These are phyloP conservation scores for Lathyrus aphaca DNA, from an alignment of 306 rosid genomes.

Conservation along the genomic window DNA sequence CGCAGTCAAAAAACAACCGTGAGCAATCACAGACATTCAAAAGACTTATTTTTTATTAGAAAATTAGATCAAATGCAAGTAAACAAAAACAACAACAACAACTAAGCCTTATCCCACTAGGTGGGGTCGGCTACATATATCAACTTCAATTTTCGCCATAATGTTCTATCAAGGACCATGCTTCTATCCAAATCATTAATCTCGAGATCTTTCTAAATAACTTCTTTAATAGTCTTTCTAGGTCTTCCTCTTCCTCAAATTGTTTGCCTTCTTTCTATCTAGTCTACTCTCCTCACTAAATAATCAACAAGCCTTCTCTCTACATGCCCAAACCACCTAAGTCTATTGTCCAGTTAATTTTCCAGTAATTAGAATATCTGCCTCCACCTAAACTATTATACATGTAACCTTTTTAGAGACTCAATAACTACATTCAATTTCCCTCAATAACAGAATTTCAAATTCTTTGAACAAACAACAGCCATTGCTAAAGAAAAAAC, in stretches of 20 bases:
- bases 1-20: conserved; percentile 4
- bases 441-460: conserved; percentile 19
- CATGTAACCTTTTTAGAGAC: neutral
- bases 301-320: no score
- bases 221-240: neutral
- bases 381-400: conserved; percentile 5
- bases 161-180: no score
- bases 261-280: no score
- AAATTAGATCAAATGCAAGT: neutral
- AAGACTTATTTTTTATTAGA: neutral
- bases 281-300: no score
- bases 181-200: no score
- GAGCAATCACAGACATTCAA: neutral
- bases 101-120: no score
- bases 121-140: no score
- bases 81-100: neutral
- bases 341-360: neutral
- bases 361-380: neutral
- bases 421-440: conserved; percentile 2
- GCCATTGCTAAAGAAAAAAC: conserved; percentile 40
- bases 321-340: no score
- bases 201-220: no score
- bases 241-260: no score
- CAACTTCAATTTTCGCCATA: neutral
- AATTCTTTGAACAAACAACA: neutral